Base-by-base conservation (phyloP, 805 yeast genomes). In the Wickerhamiella sorbophila region DNA sequence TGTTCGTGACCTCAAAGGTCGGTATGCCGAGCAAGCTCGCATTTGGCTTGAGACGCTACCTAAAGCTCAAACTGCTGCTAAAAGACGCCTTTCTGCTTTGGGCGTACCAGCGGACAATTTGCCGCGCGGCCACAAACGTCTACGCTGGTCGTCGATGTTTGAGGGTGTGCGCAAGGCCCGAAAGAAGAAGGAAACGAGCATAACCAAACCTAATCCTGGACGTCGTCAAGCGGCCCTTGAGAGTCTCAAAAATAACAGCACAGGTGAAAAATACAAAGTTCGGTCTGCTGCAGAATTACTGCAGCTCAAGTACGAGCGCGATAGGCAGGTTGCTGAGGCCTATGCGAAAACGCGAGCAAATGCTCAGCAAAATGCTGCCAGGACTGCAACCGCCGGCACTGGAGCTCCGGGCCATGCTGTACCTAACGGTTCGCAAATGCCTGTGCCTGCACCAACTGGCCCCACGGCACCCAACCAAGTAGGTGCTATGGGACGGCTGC, bases 131-230 rank as follows among this genome's bases (percentile, higher is more conserved):
- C 95, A 91, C 54, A 68, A 82, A 45, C 69, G 94, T 41, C 66
- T 88, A 45, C 72, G 97, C 49, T 91, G 96, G 96, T 95, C 95
- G 0, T 81, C 94, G 42, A 81, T 91, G 84, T 84, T 91, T 65
- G 98, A 91, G 57, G 95, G 94, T 1, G 79, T 91, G 64, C 70
- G 95, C 44, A 86, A 86, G 61, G 68, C 80, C 50, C 84, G 87
- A 79, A 75, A 84, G 51, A 87, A 87, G 57, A 70, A 97, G 36
- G 98, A 91, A 58, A 24, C 29, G 29, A 75, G 70, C 51, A 74
- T 76, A 3, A 78, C 80, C 16, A 70, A 72, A 48, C 82, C 81
- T 5, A 63, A 57, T 35, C 51, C 62, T 3, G 53, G 62, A 57
- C 64, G 46, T 55, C 63, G 49, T 65, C 66, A 55, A 63, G 62